Evolutionary conservation across 1,284 basidiomycete species (phyloP), one percentile per base, ranked within the genome.

Genomic region (Rhodotorula sp.): DNA sequence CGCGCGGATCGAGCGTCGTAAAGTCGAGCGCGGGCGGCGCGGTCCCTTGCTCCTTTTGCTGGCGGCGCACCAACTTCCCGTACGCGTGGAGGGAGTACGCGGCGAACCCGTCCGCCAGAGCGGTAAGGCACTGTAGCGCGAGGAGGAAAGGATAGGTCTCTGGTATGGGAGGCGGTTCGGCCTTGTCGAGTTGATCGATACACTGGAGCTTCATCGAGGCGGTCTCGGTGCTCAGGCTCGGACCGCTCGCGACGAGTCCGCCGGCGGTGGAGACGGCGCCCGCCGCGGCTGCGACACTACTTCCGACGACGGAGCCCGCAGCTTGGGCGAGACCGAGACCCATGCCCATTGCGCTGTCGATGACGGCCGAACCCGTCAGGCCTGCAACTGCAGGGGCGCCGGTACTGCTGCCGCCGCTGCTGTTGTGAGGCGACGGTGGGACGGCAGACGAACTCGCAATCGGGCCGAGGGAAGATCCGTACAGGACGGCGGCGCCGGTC

Each of bases 111-210:
- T 96, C 92, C 61, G 91, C 92, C 4, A 99, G 83, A 0, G 91
- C 89, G 29, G 91, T 86, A 12, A 97, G 85, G 74, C 91, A 93
- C 78, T 98, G 94, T 0, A 96, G 85, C 1, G 89, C 90, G 2
- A 99, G 86, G 2, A 97, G 87, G 79, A 95, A 96, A 67, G 93
- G 86, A 80, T 99, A 98, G 0, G 91, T 86, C 71, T 98, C 93
- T 0, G 94, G 94, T 61, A 95, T 91, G 0, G 87, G 84, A 0
- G 96, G 96, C 0, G 95, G 88, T 77, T 99, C 96, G 0, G 92
- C 89, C 81, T 99, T 96, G 82, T 97, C 94, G 24, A 95, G 86
- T 79, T 96, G 94, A 79, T 97, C 94, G 76, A 97, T 95, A 78
- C 93, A 95, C 62, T 78, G 77, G 22, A 75, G 74, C 53, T 73